Evolutionary conservation across 805 yeast genomes (phyloP).

Genomic region (Teunomyces gatunensis): DNA sequence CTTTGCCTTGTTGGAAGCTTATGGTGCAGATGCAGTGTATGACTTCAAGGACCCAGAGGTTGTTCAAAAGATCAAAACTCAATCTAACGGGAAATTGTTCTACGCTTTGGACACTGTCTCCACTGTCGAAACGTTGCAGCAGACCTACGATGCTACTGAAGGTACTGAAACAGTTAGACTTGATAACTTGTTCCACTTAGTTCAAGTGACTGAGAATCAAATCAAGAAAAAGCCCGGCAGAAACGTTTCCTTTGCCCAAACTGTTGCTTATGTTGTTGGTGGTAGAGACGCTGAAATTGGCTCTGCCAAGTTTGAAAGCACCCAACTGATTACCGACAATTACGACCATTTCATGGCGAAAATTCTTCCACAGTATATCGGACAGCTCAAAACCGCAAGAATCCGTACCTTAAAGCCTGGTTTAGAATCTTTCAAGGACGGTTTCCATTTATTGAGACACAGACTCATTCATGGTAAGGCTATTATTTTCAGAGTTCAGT

Average conservation of each 20-base stretch:
- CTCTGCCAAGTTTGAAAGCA: neutral
- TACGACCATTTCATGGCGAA: conserved; percentile 8
- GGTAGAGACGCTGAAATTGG: conserved; percentile 5
- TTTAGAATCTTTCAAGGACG: conserved; percentile 26
- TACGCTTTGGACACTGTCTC: conserved; percentile 30
- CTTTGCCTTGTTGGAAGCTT: conserved; percentile 8
- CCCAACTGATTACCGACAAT: conserved; percentile 8
- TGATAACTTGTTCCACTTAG: conserved; percentile 7
- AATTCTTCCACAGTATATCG: conserved; percentile 6
- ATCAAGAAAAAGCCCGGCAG: conserved; percentile 6
- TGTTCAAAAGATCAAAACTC: conserved; percentile 18
- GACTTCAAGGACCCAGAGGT: conserved; percentile 30
- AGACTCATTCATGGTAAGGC: conserved; percentile 44
- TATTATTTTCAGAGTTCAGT: conserved; percentile 32
- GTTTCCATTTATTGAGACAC: conserved; percentile 32
- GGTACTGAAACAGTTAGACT: conserved; percentile 16
- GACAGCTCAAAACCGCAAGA: conserved; percentile 6
- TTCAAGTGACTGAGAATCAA: neutral
- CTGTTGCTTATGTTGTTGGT: conserved; percentile 8
- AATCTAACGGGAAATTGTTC: conserved; percentile 17
- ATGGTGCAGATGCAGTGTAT: conserved; percentile 27
- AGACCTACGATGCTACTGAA: conserved; percentile 26
- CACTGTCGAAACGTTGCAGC: conserved; percentile 20
- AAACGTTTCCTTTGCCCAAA: conserved; percentile 1
- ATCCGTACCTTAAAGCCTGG: conserved; percentile 9